Conservation (phyloP, 2,329 filamentous ascomycete species). For the Pyrenochaeta sp. region DNA sequence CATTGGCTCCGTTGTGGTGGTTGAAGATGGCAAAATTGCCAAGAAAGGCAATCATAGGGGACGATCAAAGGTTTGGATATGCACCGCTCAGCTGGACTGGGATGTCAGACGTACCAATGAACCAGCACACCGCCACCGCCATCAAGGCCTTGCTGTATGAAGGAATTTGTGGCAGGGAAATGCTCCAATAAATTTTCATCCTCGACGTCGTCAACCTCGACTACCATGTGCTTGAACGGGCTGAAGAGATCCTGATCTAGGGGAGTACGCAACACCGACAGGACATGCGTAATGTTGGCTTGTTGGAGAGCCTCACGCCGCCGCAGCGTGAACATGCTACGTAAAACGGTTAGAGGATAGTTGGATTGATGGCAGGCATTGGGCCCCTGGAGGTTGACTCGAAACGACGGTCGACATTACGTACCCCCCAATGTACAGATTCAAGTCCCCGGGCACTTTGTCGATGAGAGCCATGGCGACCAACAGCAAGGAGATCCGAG, state of each 20-base stretch:
- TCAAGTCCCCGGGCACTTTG: slow-evolving; percentile 71
- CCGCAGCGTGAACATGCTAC: slow-evolving; percentile 79
- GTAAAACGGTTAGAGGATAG: slow-evolving; percentile 33
- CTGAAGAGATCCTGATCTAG: slow-evolving; percentile 64
- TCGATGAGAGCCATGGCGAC: slow-evolving; percentile 66
- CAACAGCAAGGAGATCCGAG: slow-evolving; percentile 14
- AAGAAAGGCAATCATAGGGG: slow-evolving; percentile 35
- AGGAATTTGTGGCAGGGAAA: slow-evolving; percentile 78
- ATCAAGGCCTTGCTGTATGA: slow-evolving; percentile 80
- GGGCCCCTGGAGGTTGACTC: slow-evolving; percentile 20
- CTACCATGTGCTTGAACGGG: slow-evolving; percentile 74
- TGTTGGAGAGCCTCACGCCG: slow-evolving; percentile 73
- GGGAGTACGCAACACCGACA: slow-evolving; percentile 78
- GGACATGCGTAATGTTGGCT: slow-evolving; percentile 83
- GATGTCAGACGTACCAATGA: slow-evolving; percentile 69
- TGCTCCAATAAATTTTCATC: slow-evolving; percentile 86
- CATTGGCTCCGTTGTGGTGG: slow-evolving; percentile 6
- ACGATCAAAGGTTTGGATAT: slow-evolving; percentile 40
- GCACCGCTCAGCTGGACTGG: slow-evolving; percentile 44
- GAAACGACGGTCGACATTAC: slow-evolving; percentile 39
- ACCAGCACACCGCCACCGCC: slow-evolving; percentile 69
- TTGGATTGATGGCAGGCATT: slow-evolving; percentile 13
- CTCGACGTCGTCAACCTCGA: slow-evolving; percentile 89
- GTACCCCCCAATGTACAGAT: slow-evolving; percentile 83
- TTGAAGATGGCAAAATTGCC: slow-evolving; percentile 46